Conservation (phyloP, 805 yeast genomes). For the Spathaspora girioi region DNA sequence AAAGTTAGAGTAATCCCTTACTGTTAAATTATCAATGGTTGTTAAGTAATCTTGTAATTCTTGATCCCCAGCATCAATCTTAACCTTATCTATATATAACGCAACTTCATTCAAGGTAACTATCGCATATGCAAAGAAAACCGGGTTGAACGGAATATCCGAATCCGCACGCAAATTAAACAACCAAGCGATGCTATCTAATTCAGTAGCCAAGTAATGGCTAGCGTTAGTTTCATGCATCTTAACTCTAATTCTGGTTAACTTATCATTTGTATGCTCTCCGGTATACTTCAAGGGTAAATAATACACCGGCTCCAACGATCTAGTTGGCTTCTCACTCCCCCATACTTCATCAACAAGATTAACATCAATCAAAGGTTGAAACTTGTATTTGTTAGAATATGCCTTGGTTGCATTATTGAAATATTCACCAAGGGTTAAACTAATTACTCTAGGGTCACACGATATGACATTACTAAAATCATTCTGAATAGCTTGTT, state of each 20-base stretch:
- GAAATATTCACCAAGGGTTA: conserved; percentile 42
- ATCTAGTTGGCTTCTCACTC: conserved; percentile 28
- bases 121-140: conserved; percentile 68
- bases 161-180: conserved; percentile 72
- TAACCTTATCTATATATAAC: conserved; percentile 53
- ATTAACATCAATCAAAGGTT: conserved; percentile 29
- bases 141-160: conserved; percentile 84
- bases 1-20: conserved; percentile 54
- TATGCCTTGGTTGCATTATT: conserved; percentile 18
- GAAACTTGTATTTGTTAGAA: conserved; percentile 22
- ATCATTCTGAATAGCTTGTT: conserved; percentile 52
- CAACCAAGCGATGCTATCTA: conserved; percentile 92
- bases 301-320: conserved; percentile 29
- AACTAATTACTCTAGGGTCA: conserved; percentile 73
- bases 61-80: conserved; percentile 28
- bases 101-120: conserved; percentile 30
- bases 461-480: conserved; percentile 62
- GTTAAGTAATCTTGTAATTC: conserved; percentile 23
- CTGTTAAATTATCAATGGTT: conserved; percentile 22
- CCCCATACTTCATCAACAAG: conserved; percentile 40
- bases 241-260: conserved; percentile 24
- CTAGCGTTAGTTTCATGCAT: conserved; percentile 23
- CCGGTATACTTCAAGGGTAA: conserved; percentile 31
- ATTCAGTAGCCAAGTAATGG: conserved; percentile 56
- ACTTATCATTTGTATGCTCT: conserved; percentile 25